phyloP scores from a whole-genome alignment of 2,329 filamentous ascomycete species.

The Beauveria rudraprayagi region DNA sequence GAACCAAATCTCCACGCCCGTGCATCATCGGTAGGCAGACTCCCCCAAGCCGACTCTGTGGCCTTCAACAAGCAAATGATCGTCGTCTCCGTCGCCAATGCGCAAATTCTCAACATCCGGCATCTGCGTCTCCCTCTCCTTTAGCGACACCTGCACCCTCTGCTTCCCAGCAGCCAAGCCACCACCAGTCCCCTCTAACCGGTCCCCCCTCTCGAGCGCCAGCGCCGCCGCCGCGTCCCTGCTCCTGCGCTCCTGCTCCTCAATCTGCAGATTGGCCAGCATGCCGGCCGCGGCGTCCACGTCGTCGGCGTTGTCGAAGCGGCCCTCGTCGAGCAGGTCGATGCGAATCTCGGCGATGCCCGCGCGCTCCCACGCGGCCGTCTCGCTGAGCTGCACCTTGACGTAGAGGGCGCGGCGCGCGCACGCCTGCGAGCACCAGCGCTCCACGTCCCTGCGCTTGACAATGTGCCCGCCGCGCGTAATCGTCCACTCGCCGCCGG shows the following conservation, averaged over 20 bases:
- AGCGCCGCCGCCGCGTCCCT: slow-evolving; percentile 34
- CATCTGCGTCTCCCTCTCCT: slow-evolving; percentile 40
- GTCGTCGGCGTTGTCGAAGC: slow-evolving; percentile 27
- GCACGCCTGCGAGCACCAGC: slow-evolving; percentile 80
- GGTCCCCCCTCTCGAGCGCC: slow-evolving; percentile 41
- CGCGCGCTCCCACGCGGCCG: slow-evolving; percentile 75
- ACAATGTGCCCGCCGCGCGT: slow-evolving; percentile 55
- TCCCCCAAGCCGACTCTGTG: slow-evolving; percentile 33
- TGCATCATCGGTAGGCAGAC: background rate
- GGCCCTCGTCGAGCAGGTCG: slow-evolving; percentile 60
- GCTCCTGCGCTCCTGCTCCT: slow-evolving; percentile 33
- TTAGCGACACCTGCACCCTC: slow-evolving; percentile 40
- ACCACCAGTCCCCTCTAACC: background rate
- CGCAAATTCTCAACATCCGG: slow-evolving; percentile 13
- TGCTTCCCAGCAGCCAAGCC: slow-evolving; percentile 15
- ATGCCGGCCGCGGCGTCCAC: slow-evolving; percentile 29
- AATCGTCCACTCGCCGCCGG: slow-evolving; percentile 60
- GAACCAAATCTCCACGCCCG: no score
- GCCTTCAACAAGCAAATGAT: slow-evolving; percentile 43
- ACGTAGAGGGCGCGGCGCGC: slow-evolving; percentile 74
- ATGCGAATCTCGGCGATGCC: slow-evolving; percentile 49
- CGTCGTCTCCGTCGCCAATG: slow-evolving; percentile 18
- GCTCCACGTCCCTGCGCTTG: slow-evolving; percentile 62
- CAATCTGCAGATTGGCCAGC: slow-evolving; percentile 35
- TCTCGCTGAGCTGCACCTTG: slow-evolving; percentile 78